Percentiles rank a stretch among this genome's conserved stretches.
Conservation (phyloP, 495 filamentous ascomycete species). For the Hypoxylon fragiforme region DNA sequence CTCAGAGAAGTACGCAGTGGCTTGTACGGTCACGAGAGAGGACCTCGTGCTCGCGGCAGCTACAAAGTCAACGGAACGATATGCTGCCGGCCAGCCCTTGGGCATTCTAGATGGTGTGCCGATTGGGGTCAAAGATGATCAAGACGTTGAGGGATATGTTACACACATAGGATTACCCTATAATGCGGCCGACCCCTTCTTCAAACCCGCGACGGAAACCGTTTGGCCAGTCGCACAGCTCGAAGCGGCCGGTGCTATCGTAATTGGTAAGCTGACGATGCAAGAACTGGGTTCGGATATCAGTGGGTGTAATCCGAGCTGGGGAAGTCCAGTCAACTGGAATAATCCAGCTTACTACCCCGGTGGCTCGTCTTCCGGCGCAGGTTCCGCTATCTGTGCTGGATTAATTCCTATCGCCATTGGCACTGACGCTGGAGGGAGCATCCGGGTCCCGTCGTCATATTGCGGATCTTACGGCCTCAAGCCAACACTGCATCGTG, state of each 20-base stretch:
- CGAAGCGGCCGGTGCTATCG: constrained; percentile 76
- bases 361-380: constrained; percentile 86
- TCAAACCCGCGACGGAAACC: constrained; percentile 36
- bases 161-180: constrained; percentile 58
- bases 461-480: constrained; percentile 90
- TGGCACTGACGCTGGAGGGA: constrained; percentile 86
- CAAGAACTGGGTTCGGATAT: constrained; percentile 75
- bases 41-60: constrained; percentile 69
- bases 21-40: constrained; percentile 62
- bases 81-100: constrained; percentile 62
- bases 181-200: constrained; percentile 43
- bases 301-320: constrained; percentile 43
- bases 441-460: constrained; percentile 76
- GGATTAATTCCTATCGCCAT: constrained; percentile 82
- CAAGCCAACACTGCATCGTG: constrained; percentile 79
- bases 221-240: constrained; percentile 77
- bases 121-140: constrained; percentile 86
- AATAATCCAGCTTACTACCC: constrained; percentile 80
- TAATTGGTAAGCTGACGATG: constrained; percentile 88
- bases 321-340: constrained; percentile 82
- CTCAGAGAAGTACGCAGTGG: constrained; percentile 63
- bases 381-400: constrained; percentile 73
- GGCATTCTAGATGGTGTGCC: constrained; percentile 82
- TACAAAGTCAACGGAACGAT: constrained; percentile 69
- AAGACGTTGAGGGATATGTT: constrained; percentile 72